A percentile compares a stretch with the other conserved stretches of the same genome.
These are phyloP conservation scores for Schizochytrium sp. DNA, from an alignment of 108 stramenopile genomes.

Conservation along the genomic window DNA sequence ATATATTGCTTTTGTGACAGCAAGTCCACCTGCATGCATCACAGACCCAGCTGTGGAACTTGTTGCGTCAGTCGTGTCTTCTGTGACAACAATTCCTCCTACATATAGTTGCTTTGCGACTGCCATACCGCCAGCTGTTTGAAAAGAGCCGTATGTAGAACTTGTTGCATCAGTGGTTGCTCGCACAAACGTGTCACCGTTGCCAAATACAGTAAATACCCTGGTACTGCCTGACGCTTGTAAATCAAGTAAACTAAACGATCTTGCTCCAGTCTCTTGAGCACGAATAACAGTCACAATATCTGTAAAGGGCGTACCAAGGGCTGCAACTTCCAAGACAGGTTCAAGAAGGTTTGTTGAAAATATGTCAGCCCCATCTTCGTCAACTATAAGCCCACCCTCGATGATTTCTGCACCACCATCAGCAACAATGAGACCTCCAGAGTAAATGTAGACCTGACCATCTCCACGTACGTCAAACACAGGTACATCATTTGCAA, in stretches of 20 bases:
- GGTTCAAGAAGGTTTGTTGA: not conserved
- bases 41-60: not conserved
- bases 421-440: not conserved
- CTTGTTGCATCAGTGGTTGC: conserved; percentile 1
- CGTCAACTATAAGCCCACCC: not conserved
- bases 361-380: not conserved
- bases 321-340: not conserved
- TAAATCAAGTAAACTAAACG: not conserved
- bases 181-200: not conserved
- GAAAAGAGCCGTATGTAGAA: not conserved
- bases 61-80: conserved; percentile 20
- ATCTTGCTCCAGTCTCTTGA: not conserved
- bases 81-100: conserved; percentile 31
- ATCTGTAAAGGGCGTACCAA: not conserved
- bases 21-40: conserved; percentile 10
- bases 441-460: not conserved
- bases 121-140: conserved; percentile 21
- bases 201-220: conserved; percentile 13
- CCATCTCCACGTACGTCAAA: conserved; percentile 22
- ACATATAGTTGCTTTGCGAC: conserved; percentile 35
- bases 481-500: conserved; percentile 10
- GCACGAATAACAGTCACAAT: not conserved
- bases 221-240: not conserved
- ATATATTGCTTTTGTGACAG: not conserved
- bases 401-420: not conserved